A percentile compares a stretch with the other conserved stretches of the same genome.
phyloP scores from a whole-genome alignment of 352 stramenopile genomes.

The Globisporangium sylvaticum region DNA sequence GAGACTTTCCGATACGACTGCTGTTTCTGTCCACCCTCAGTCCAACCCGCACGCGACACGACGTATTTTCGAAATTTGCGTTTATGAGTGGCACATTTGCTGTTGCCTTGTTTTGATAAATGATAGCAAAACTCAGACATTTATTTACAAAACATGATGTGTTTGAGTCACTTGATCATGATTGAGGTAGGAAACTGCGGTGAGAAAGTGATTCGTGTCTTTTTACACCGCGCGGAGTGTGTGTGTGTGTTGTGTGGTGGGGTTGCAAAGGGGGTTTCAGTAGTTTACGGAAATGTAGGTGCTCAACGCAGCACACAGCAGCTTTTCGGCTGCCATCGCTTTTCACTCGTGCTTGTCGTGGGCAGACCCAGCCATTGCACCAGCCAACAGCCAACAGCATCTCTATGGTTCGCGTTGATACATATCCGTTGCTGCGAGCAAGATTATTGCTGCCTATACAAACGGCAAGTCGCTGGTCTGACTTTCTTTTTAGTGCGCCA shows the following conservation, averaged over 20 bases:
- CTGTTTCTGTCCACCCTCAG: neutral
- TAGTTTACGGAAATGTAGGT: conserved; percentile 1
- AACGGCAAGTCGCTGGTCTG: conserved; percentile 2
- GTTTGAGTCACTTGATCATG: neutral
- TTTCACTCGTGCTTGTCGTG: neutral
- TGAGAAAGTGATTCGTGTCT: conserved; percentile 8
- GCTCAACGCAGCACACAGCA: neutral
- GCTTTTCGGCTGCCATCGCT: neutral
- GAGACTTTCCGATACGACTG: conserved; percentile 1
- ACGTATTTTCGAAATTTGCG: neutral
- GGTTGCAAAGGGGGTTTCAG: neutral
- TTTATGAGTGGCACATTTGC: no score
- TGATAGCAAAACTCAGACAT: neutral
- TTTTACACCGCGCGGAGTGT: neutral
- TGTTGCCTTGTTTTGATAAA: neutral
- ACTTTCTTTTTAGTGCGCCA: neutral
- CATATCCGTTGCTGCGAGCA: neutral
- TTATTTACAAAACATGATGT: neutral
- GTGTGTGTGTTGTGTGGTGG: no score
- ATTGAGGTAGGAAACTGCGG: neutral
- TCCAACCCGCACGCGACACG: neutral
- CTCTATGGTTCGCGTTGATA: neutral
- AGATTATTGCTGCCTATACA: neutral
- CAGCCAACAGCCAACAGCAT: neutral
- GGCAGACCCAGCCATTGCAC: neutral